Evolutionary conservation across 192 early-diverging fungal genomes (phyloP).

Genomic region (Entomortierella parvispora): DNA sequence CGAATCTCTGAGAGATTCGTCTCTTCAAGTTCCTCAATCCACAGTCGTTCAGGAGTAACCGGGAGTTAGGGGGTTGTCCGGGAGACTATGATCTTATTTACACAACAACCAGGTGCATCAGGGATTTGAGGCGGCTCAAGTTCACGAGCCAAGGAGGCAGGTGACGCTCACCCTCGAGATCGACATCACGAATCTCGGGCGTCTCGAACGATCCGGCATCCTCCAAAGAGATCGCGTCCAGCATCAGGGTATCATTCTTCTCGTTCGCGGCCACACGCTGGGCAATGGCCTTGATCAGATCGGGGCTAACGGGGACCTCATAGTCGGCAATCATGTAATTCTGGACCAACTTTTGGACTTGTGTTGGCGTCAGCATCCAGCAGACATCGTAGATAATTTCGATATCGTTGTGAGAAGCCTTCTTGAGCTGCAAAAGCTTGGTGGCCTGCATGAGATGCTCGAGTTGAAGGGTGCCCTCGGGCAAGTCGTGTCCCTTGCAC

Average conservation of each 20-base stretch:
- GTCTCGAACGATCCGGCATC: slow-evolving; percentile 69
- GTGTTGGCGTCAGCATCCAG: slow-evolving; percentile 93
- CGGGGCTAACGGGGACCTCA: slow-evolving; percentile 87
- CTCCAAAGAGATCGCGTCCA: slow-evolving; percentile 81
- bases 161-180: slow-evolving; percentile 54
- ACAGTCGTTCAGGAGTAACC: too few species aligned
- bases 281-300: slow-evolving; percentile 91
- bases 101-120: slow-evolving; percentile 48
- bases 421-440: slow-evolving; percentile 96
- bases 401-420: slow-evolving; percentile 85
- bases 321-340: slow-evolving; percentile 97
- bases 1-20: too few species aligned
- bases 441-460: slow-evolving; percentile 97
- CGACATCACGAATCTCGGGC: slow-evolving; percentile 57
- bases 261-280: slow-evolving; percentile 86
- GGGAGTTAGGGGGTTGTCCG: too few species aligned
- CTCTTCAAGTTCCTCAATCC: too few species aligned
- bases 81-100: slow-evolving; percentile 7
- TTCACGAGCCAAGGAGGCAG: slow-evolving; percentile 56
- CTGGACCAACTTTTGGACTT: slow-evolving; percentile 97
- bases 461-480: slow-evolving; percentile 89
- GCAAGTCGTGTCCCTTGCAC: slow-evolving; percentile 95
- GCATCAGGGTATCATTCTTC: slow-evolving; percentile 87
- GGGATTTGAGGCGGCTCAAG: slow-evolving; percentile 41
- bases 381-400: slow-evolving; percentile 99